phyloP scores from a whole-genome alignment of 2,329 filamentous ascomycete species.

The Hypoxylon sp. region DNA sequence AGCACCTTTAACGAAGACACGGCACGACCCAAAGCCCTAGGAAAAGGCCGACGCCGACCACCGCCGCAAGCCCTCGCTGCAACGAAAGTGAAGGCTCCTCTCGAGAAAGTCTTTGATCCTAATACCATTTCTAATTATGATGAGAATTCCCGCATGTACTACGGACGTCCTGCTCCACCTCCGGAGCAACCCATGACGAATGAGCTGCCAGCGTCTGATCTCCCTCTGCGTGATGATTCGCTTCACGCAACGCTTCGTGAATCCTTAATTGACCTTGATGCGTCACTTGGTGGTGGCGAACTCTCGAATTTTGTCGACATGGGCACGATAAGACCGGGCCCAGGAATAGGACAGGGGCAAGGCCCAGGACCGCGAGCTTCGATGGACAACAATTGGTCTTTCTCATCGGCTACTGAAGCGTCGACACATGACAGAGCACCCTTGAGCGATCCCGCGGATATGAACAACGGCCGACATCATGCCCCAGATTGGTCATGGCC shows the following conservation, averaged over 20 bases:
- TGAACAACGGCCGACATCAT: slow-evolving; percentile 65
- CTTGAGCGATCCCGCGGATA: slow-evolving; percentile 71
- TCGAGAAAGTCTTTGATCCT: slow-evolving; percentile 77
- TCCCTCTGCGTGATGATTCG: slow-evolving; percentile 72
- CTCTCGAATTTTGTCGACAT: slow-evolving; percentile 73
- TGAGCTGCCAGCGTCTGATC: slow-evolving; percentile 62
- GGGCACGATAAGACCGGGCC: slow-evolving; percentile 70
- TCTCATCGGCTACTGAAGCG: slow-evolving; percentile 62
- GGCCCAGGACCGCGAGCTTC: slow-evolving; percentile 60
- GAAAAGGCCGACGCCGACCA: slow-evolving; percentile 67
- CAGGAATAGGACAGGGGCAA: slow-evolving; percentile 30
- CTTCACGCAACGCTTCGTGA: slow-evolving; percentile 69
- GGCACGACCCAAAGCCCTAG: slow-evolving; percentile 62
- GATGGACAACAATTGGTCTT: slow-evolving; percentile 64
- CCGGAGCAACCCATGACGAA: slow-evolving; percentile 45
- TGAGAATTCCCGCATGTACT: slow-evolving; percentile 74
- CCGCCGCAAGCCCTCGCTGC: slow-evolving; percentile 72
- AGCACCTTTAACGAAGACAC: slow-evolving; percentile 65
- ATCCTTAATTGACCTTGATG: slow-evolving; percentile 76
- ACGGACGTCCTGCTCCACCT: slow-evolving; percentile 62
- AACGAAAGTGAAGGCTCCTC: slow-evolving; percentile 70
- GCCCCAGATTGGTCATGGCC: slow-evolving; percentile 74
- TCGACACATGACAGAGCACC: slow-evolving; percentile 62
- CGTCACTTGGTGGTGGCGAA: slow-evolving; percentile 69
- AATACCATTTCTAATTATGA: slow-evolving; percentile 76